phyloP scores from a whole-genome alignment of 768 basidiomycete genomes.

The Kwoniella sp. region DNA sequence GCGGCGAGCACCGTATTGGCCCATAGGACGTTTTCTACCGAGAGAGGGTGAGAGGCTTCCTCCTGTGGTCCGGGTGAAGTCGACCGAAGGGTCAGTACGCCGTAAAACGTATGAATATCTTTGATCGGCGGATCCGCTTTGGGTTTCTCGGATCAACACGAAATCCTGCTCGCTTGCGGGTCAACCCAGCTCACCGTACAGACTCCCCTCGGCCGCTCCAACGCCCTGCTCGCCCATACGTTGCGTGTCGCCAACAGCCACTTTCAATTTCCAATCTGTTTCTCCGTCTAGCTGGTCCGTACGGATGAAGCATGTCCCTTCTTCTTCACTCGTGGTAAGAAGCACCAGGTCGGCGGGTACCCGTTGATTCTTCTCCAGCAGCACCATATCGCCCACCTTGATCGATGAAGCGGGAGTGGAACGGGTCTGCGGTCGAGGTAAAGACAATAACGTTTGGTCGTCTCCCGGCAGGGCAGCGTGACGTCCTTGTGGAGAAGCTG shows the following conservation, averaged over 20 bases:
- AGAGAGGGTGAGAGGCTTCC: constrained; percentile 60
- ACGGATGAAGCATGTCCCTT: constrained; percentile 93
- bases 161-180: no score
- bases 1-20: constrained; percentile 95
- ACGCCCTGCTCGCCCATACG: constrained; percentile 60
- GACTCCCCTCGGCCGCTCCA: constrained; percentile 69
- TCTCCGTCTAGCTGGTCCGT: constrained; percentile 98
- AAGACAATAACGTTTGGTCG: constrained; percentile 14
- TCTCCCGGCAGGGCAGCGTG: constrained; percentile 22
- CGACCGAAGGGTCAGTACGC: constrained; percentile 66
- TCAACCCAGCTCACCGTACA: constrained; percentile 64
- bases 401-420: constrained; percentile 82
- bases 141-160: no score
- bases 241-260: constrained; percentile 80
- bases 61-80: constrained; percentile 17
- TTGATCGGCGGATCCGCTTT: constrained; percentile 90
- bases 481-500: constrained; percentile 38
- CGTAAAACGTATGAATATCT: constrained; percentile 92
- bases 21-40: constrained; percentile 94
- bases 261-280: constrained; percentile 96
- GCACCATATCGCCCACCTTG: constrained; percentile 83
- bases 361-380: constrained; percentile 92
- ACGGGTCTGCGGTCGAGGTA: constrained; percentile 53
- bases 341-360: constrained; percentile 92
- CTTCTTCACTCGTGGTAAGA: constrained; percentile 76